These are phyloP conservation scores for Scheffersomyces insectosa DNA, from an alignment of 1,139 yeast genomes.

Conservation along the genomic window DNA sequence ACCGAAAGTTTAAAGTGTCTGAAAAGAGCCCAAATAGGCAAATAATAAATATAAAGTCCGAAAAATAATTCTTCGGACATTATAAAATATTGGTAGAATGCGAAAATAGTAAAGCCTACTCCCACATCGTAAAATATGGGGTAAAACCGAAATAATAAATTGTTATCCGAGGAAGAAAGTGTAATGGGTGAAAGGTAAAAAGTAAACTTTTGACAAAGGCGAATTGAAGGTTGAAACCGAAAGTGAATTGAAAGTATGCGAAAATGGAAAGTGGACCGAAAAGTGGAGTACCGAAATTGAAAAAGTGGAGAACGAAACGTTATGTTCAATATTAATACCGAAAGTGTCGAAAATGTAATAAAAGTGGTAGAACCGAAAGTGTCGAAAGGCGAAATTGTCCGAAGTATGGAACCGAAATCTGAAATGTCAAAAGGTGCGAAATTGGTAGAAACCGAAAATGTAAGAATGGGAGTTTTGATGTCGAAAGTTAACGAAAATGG, in stretches of 20 bases:
- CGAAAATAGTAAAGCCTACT: no score
- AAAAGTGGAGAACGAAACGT: not conserved
- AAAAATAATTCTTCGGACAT: not conserved
- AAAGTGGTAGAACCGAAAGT: not conserved
- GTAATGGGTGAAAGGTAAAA: no score
- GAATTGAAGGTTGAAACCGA: no score
- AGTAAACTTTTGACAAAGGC: no score
- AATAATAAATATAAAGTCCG: conserved; percentile 1
- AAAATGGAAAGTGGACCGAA: not conserved
- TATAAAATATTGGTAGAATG: not conserved
- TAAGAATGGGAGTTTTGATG: not conserved
- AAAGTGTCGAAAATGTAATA: not conserved
- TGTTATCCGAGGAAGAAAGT: no score
- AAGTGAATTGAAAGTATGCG: no score
- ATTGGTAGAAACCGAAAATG: not conserved
- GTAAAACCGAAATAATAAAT: not conserved
- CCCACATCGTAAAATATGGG: not conserved
- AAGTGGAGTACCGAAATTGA: not conserved
- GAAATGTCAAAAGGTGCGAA: no score
- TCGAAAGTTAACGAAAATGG: no score
- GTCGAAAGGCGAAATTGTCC: not conserved
- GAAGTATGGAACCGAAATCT: not conserved
- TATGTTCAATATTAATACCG: not conserved
- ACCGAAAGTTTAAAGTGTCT: conserved; percentile 6
- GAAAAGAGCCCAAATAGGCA: not conserved